A percentile compares a stretch with the other conserved stretches of the same genome.
phyloP scores from a whole-genome alignment of 768 basidiomycete species.

The Boletus pseudopeckii region DNA sequence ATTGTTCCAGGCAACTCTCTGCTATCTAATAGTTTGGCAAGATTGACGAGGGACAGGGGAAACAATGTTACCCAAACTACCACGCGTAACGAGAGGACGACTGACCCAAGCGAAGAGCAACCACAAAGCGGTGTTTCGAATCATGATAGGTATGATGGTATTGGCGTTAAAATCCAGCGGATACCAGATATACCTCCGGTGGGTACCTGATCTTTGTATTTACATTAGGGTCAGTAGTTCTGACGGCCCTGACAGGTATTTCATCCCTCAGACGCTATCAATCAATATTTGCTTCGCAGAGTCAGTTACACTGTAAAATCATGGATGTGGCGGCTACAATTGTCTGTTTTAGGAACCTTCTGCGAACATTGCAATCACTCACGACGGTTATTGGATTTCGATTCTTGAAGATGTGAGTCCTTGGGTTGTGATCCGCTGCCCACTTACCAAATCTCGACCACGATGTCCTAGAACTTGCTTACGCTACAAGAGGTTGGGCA shows the following conservation, averaged over 20 bases:
- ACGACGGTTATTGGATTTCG: slow-evolving; percentile 6
- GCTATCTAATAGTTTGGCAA: background rate
- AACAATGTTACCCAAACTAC: background rate
- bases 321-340: background rate
- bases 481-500: background rate
- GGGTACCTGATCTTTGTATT: background rate
- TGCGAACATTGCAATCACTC: slow-evolving; percentile 5
- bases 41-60: background rate
- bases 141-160: background rate
- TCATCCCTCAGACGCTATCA: slow-evolving; percentile 4
- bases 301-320: background rate
- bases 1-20: background rate
- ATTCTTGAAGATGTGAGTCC: slow-evolving; percentile 2
- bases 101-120: background rate
- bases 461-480: background rate
- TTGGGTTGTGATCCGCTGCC: background rate
- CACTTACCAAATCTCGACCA: background rate
- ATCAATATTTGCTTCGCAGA: slow-evolving; percentile 1
- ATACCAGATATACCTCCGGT: background rate
- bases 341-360: background rate
- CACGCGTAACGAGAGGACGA: background rate
- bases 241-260: background rate
- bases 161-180: background rate
- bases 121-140: too few relatives aligned
- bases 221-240: background rate